Evolutionary conservation across 2,329 filamentous ascomycete species (phyloP), one percentile per base, ranked within the genome.

Genomic region (Fusarium praegraminearum): DNA sequence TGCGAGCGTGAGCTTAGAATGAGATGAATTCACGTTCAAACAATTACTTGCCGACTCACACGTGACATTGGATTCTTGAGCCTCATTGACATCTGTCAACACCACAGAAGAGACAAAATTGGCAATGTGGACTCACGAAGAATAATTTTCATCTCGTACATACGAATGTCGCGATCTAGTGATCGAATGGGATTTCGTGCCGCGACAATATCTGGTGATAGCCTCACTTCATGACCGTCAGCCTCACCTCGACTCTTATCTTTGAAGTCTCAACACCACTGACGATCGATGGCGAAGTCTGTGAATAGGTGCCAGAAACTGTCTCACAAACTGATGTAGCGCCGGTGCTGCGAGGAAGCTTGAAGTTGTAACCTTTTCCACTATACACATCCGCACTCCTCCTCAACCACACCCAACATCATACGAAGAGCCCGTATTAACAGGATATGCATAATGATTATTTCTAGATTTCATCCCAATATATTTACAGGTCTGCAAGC

Each of bases 1-100:
- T 40, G 18, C 13, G 24, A 40, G 18, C 28, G 49, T 51, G 33
- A 51, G 33, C 33, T 51, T 22, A 51, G 13, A 51, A 51, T 51
- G 18, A 51, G 49, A 51, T 40, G 24, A 51, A 30, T 51, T 22
- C 49, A 51, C 49, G 28, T 51, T 20, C 33, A 28, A 16, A 51
- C 3, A 28, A 40, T 28, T 38, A 33, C 9, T 33, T 49, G 18
- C 4, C 16, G 8, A 8, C 11, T n/a, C 10, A 18, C 24, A 28
- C 9, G 49, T 40, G 49, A 50, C 13, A 2, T 35, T 7, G 28
- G 7, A 15, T 16, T 33, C 8, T n/a, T 24, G 22, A 51, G 47
- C 33, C 13, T 28, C 18, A 51, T 20, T 9, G 13, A 28, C 32
- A 28, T 18, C 2, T 22, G 2, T 20, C 24, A 51, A 30, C 2